Percentiles rank a stretch among this genome's conserved stretches.
These are phyloP conservation scores for Penicillium longicatenatum DNA, from an alignment of 495 filamentous ascomycete genomes.

Conservation along the genomic window DNA sequence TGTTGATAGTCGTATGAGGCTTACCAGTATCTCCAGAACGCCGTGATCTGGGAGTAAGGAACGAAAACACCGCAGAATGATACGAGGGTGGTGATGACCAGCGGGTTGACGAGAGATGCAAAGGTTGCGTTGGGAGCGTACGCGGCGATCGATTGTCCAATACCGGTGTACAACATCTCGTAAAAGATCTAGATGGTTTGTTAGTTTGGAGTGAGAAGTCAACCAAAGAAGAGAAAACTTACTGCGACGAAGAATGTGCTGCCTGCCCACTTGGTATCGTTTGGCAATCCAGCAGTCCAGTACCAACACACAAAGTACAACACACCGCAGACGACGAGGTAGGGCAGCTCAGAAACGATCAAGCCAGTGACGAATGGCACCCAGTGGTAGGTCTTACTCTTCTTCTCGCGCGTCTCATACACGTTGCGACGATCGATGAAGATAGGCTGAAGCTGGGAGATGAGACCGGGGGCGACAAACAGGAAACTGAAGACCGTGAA, in stretches of 20 bases:
- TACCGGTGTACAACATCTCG: constrained; percentile 56
- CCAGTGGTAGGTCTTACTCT: constrained; percentile 57
- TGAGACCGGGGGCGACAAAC: constrained; percentile 51
- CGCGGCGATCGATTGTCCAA: constrained; percentile 61
- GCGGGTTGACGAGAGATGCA: constrained; percentile 55
- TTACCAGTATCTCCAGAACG: constrained; percentile 70
- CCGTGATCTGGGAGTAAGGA: constrained; percentile 49
- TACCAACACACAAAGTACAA: constrained; percentile 56
- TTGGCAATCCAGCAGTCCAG: constrained; percentile 40
- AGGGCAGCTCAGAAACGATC: constrained; percentile 55
- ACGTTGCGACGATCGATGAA: constrained; percentile 56
- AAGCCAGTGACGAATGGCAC: constrained; percentile 51
- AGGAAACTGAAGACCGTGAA: constrained; percentile 54
- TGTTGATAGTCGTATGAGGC: no score
- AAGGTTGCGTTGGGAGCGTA: constrained; percentile 57
- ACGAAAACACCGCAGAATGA: constrained; percentile 53
- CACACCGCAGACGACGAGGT: constrained; percentile 49
- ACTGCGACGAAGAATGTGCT: constrained; percentile 46
- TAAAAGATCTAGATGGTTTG: constrained; percentile 48
- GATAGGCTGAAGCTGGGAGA: constrained; percentile 54
- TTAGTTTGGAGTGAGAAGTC: no score
- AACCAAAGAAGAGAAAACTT: no score
- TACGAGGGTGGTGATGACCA: constrained; percentile 55
- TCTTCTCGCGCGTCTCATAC: constrained; percentile 54
- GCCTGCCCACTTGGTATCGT: constrained; percentile 43